These are phyloP conservation scores for Plasmodium relictum DNA, from an alignment of 169 alveolate species.

Conservation along the genomic window DNA sequence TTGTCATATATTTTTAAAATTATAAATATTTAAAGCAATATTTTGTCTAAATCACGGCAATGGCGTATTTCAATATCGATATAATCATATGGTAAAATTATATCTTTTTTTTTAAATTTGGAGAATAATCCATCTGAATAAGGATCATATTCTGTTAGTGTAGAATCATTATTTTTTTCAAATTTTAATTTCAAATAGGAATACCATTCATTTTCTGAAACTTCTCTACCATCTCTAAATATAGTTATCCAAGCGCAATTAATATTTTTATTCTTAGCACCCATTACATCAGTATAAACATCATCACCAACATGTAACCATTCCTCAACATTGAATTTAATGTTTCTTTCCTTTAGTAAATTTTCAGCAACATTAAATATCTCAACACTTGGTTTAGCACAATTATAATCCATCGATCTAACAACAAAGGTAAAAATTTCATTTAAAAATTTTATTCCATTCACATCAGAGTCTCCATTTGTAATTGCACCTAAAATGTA, in stretches of 20 bases:
- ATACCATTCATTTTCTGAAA: constrained; percentile 49
- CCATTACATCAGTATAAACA: constrained; percentile 62
- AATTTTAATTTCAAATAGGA: constrained; percentile 66
- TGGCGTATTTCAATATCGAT: constrained; percentile 69
- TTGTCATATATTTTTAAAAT: too few species aligned
- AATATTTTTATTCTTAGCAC: constrained; percentile 58
- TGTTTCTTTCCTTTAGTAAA: constrained; percentile 30
- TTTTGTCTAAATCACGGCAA: constrained; percentile 51
- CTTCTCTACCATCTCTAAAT: constrained; percentile 61
- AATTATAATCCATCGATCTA: constrained; percentile 71
- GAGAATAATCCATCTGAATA: constrained; percentile 49
- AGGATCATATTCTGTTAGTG: constrained; percentile 31
- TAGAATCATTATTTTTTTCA: constrained; percentile 19
- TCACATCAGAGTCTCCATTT: constrained; percentile 75
- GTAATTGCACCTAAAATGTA: constrained; percentile 73
- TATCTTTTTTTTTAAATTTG: constrained; percentile 20
- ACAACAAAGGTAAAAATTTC: constrained; percentile 60
- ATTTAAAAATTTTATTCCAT: constrained; percentile 53
- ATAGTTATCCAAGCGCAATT: constrained; percentile 76
- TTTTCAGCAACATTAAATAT: constrained; percentile 65
- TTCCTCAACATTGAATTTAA: constrained; percentile 12
- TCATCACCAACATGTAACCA: constrained; percentile 77
- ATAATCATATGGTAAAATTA: constrained; percentile 42
- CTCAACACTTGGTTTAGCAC: constrained; percentile 54
- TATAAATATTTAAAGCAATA: neutral